Conservation (phyloP, 1,139 yeast genomes). For the Suhomyces atakaporum region DNA sequence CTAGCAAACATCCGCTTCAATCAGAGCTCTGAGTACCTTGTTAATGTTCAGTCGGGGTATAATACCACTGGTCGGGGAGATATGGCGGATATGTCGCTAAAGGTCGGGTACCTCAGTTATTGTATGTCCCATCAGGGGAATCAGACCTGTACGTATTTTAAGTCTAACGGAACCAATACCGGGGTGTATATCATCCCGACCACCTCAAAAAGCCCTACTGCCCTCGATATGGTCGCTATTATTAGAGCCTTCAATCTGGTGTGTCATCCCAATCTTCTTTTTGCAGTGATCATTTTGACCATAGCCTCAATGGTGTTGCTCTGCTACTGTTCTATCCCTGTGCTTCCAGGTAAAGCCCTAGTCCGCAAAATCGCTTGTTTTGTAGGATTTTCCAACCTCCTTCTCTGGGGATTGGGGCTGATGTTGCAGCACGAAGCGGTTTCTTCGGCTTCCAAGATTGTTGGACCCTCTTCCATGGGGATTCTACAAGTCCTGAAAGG, state of each 20-base stretch:
- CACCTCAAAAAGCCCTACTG: constrained; percentile 23
- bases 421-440: constrained; percentile 69
- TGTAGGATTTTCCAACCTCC: constrained; percentile 38
- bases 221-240: constrained; percentile 42
- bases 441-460: constrained; percentile 43
- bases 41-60: constrained; percentile 36
- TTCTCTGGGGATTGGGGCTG: constrained; percentile 70
- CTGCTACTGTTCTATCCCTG: constrained; percentile 49
- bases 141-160: constrained; percentile 36
- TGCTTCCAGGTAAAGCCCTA: constrained; percentile 45
- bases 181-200: constrained; percentile 24
- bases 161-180: constrained; percentile 23
- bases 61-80: constrained; percentile 20
- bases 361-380: constrained; percentile 36
- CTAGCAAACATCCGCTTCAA: constrained; percentile 51
- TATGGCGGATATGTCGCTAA: constrained; percentile 37
- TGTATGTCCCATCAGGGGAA: constrained; percentile 39
- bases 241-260: constrained; percentile 45
- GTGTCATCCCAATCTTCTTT: constrained; percentile 56
- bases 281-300: constrained; percentile 49
- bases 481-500: constrained; percentile 52
- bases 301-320: constrained; percentile 42
- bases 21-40: constrained; percentile 37
- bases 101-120: constrained; percentile 54
- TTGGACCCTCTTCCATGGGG: constrained; percentile 54